Evolutionary conservation across 2,329 filamentous ascomycete species (phyloP), one percentile per base, ranked within the genome.

Genomic region (Colletotrichum sp.): DNA sequence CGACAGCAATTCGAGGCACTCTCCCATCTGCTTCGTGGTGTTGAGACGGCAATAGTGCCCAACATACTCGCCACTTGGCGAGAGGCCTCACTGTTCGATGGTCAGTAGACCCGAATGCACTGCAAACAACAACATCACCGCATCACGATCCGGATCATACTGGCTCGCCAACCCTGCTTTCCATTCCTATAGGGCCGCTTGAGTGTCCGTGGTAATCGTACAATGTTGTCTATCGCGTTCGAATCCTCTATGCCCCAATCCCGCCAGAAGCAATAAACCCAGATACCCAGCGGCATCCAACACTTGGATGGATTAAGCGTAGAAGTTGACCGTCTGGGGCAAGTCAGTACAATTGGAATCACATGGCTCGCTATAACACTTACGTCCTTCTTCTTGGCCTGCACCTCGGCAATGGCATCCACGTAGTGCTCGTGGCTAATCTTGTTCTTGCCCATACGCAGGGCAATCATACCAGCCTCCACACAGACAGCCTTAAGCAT

Each of bases 401-500:
- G 95, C 81, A 99, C 97, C 87, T 99, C 97, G 49, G 96, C 92
- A 85, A 99, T 99, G 77, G 97, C 97, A 89, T 99, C 97, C 67
- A 99, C 97, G 83, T 99, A 99, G 86, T 99, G 95, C 89, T 99
- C 97, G 85, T 99, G 97, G 76, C 94, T 95, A 83, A 99, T 97
- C 91, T 98, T 98, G 87, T 94, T 96, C 90, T 98, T 96, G 77
- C 97, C 97, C 85, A 94, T 95, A 80, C 97, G 92, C 83, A 99
- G 89, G 32, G 97, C 97, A 87, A 99, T 99, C 97, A 99, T 99
- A 84, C 97, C 97, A 68, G 97, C 97, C 88, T 99, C 97, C 30
- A 99, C 97, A 85, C 97, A 99, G 26, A 99, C 97, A 59, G 97
- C 97, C 91, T 99, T 99, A 80, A 99, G 88, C 92, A 98, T 96